Base-by-base conservation (phyloP, 306 rosid genomes). In the Castanea mollissima region DNA sequence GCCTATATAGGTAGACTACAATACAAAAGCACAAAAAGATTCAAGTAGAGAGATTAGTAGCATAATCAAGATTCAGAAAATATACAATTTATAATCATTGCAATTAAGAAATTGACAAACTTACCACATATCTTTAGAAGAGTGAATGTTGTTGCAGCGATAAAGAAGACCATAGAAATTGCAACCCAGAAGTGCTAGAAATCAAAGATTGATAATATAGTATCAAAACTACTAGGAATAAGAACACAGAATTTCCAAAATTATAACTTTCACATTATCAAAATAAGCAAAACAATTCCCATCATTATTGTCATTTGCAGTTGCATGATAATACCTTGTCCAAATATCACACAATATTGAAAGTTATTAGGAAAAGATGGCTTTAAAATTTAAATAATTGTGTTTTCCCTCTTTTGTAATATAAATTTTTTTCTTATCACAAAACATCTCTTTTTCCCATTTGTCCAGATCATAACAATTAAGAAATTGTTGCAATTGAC, bases 101-200 rank as follows among this genome's bases (percentile, higher is more conserved):
- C 29, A 18, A 14, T 35, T 23, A 69, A 80, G 69, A 72, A 81
- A 72, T 71, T 64, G 54, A 78, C 38, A 80, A 64, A 78, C 97
- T 82, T 83, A 95, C 99, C 99, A 18, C 90, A 85, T 80, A 95
- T 86, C 91, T 95, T 95, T 25, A 95, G 91, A 79, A 95, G 92
- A 74, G 98, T 90, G 87, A 95, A 95, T 34, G 86, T 55, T 60
- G 99, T 91, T 20, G 98, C 99, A 55, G 99, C 99, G 74, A 89
- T 77, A 77, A 92, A 85, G 96, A 95, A 92, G 84, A 95, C 98
- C 99, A 95, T 95, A 84, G 99, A 89, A 78, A 95, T 95, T 49
- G 99, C 89, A 76, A 94, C 92, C 99, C 99, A 95, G 92, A 95
- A 95, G 88, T 95, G 99, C 99, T 95, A 81, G 77, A 87, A 82